Evolutionary conservation across 2,329 filamentous ascomycete genomes (phyloP), one percentile per base, ranked within the genome.

Genomic region (Fusarium decemcellulare): DNA sequence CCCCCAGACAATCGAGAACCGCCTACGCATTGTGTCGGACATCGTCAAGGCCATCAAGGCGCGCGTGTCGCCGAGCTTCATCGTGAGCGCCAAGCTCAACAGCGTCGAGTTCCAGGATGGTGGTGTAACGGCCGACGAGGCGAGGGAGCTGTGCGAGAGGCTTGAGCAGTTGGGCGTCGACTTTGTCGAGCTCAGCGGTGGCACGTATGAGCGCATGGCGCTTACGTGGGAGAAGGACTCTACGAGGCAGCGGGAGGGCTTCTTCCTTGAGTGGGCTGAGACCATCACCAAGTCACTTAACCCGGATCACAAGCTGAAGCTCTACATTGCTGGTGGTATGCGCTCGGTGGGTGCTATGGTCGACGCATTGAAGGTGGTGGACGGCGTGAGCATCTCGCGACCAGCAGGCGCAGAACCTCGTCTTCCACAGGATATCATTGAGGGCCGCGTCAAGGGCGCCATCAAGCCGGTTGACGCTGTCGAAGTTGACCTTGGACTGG

Each of bases 181-280:
- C 74, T 88, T 89, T 72, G 85, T 91, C 7, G 88, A 91, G 77
- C 79, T 91, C 1, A 85, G 81, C 2, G 88, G 88, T 23, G 88
- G 88, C 2, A 90, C 87, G 0, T 89, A 88, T 72, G 85, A 90
- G 78, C 74, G 79, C 29, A 74, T 87, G 3, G 84, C 83, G 0
- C 84, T 88, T 66, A 71, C 70, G 1, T 83, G 87, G 76, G 81
- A 84, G 76, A 81, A 84, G 62, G 87, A 89, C 50, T 85, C 81
- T 29, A 90, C 86, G 4, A 81, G 79, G 73, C 83, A 84, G 77
- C 80, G 86, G 3, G 87, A 89, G 74, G 83, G 85, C 1, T 90
- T 88, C 81, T 90, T 90, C 79, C 72, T 90, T 48, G 85, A 89
- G 3, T 90, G 88, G 61, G 88, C 87, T 0, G 82, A 89, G 69